Conservation (phyloP, 352 stramenopile species). For the Phytophthora fragariae region DNA sequence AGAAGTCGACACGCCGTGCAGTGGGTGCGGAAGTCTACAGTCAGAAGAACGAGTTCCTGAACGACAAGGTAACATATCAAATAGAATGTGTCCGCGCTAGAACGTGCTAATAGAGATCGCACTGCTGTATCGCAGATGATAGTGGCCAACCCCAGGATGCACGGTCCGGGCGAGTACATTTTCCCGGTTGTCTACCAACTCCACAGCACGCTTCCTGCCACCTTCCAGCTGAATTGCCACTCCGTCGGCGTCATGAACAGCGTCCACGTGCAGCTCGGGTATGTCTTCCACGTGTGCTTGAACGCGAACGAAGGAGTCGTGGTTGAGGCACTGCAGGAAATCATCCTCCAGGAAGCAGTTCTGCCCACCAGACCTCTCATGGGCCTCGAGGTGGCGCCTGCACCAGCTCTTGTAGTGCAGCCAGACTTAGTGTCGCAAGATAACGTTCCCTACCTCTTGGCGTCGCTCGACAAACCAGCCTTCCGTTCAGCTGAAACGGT, state of each 20-base stretch:
- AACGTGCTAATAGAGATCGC: background rate
- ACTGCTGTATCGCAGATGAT: conserved; percentile 9
- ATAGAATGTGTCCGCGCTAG: background rate
- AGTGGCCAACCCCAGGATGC: conserved; percentile 26
- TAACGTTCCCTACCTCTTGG: background rate
- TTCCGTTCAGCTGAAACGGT: conserved; percentile 6
- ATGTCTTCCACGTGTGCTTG: conserved; percentile 19
- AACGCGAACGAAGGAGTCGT: conserved; percentile 17
- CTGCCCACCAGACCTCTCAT: background rate
- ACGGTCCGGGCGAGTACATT: conserved; percentile 25
- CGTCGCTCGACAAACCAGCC: conserved; percentile 9
- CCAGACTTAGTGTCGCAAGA: background rate
- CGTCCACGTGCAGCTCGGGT: conserved; percentile 19
- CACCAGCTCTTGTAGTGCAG: background rate
- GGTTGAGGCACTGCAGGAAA: conserved; percentile 10
- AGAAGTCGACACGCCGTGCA: conserved; percentile 9
- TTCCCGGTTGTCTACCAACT: conserved; percentile 35
- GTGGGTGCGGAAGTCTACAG: conserved; percentile 10
- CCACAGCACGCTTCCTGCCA: conserved; percentile 12
- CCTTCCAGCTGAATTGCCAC: conserved; percentile 23
- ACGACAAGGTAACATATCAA: conserved; percentile 21
- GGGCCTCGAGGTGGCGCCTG: background rate
- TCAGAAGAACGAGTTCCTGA: conserved; percentile 26
- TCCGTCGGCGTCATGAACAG: conserved; percentile 6
- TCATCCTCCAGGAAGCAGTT: conserved; percentile 12